These are phyloP conservation scores for Fonsecaea monophora DNA, from an alignment of 2,329 filamentous ascomycete genomes.

Conservation along the genomic window DNA sequence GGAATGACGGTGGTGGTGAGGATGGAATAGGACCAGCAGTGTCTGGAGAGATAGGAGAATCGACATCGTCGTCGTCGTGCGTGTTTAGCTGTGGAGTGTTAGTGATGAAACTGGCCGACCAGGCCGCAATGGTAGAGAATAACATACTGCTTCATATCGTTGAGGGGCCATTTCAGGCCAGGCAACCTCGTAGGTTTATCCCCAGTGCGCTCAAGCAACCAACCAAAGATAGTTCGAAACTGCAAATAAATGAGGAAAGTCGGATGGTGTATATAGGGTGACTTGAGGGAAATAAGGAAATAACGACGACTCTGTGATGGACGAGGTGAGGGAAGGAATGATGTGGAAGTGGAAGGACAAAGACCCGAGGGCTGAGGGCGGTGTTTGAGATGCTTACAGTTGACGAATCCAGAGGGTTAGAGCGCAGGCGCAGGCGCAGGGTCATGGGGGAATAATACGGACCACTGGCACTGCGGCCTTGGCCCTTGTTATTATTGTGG, in stretches of 20 bases:
- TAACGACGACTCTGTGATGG: conserved; percentile 2
- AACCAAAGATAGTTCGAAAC: not conserved
- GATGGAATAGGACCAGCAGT: conserved; percentile 45
- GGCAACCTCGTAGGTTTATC: conserved; percentile 10
- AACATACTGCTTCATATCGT: conserved; percentile 56
- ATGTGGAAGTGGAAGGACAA: conserved; percentile 14
- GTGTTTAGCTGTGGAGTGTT: conserved; percentile 49
- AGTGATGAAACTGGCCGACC: conserved; percentile 14
- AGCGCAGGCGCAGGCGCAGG: not conserved
- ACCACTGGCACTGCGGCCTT: not conserved
- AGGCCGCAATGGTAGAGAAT: conserved; percentile 25
- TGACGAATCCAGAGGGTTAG: not conserved
- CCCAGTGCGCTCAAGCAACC: not conserved
- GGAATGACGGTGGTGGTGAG: conserved; percentile 76
- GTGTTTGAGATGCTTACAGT: not conserved
- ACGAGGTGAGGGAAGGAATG: conserved; percentile 9
- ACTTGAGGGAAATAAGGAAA: conserved; percentile 12
- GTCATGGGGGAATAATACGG: not conserved
- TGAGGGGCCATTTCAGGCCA: conserved; percentile 54
- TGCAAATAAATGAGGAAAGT: conserved; percentile 10
- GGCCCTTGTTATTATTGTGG: not conserved
- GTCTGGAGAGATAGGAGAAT: conserved; percentile 40
- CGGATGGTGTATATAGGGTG: conserved; percentile 5
- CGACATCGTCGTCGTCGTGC: conserved; percentile 48
- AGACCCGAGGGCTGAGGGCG: not conserved